These are phyloP conservation scores for Jaltomata sinuosa DNA, from an alignment of 257 asterid genomes.

Conservation along the genomic window DNA sequence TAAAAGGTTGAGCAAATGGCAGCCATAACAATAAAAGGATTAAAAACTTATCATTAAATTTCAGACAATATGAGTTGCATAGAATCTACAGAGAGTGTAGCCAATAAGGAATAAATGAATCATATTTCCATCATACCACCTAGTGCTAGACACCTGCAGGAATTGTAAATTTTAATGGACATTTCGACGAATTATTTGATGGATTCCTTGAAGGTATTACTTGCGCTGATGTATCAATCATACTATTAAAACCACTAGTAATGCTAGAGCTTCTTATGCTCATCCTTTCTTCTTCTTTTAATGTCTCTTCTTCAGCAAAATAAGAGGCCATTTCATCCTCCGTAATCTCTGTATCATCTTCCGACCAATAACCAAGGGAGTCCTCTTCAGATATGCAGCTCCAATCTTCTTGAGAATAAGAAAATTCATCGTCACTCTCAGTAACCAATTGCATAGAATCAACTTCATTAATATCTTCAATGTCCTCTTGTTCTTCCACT, in stretches of 20 bases:
- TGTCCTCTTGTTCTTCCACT: slow-evolving; percentile 21
- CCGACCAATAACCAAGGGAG: slow-evolving; percentile 34
- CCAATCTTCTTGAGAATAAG: slow-evolving; percentile 17
- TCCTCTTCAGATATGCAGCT: slow-evolving; percentile 19
- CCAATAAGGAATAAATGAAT: background rate
- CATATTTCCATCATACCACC: background rate
- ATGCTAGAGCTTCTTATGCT: slow-evolving; percentile 11
- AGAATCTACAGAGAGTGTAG: background rate
- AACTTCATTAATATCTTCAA: slow-evolving; percentile 45
- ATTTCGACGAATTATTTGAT: slow-evolving; percentile 7
- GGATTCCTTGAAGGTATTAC: slow-evolving; percentile 13
- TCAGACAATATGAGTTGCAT: background rate
- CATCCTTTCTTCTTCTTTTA: too few species aligned
- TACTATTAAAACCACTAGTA: slow-evolving; percentile 17
- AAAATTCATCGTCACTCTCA: slow-evolving; percentile 36
- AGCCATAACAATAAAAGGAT: background rate
- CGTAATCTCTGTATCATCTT: slow-evolving; percentile 28
- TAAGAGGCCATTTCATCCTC: slow-evolving; percentile 20
- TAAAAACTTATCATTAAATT: background rate
- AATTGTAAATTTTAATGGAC: slow-evolving; percentile 41
- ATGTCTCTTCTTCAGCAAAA: slow-evolving; percentile 14
- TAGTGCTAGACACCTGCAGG: slow-evolving; percentile 45
- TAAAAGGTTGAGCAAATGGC: background rate
- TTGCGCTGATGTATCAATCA: slow-evolving; percentile 18
- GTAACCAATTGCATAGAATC: slow-evolving; percentile 38